Percentiles rank a stretch among this genome's conserved stretches.
These are phyloP conservation scores for Mycena haematopus DNA, from an alignment of 768 basidiomycete species.

Conservation along the genomic window DNA sequence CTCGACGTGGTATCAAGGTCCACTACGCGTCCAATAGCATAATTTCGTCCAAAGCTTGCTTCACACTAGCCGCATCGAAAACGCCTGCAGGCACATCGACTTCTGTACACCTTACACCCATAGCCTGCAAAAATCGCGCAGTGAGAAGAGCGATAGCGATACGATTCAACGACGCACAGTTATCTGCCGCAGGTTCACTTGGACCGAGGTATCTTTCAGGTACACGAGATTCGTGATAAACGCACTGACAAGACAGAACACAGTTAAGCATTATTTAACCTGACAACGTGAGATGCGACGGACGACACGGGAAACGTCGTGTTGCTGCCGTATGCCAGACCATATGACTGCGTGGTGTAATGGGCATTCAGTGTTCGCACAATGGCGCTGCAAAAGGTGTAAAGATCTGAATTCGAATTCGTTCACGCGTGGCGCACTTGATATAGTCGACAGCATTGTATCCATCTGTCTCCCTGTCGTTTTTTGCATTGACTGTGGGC, in stretches of 20 bases:
- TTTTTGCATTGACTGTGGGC: conserved; percentile 77
- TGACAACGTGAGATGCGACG: background rate
- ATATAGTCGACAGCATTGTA: conserved; percentile 89
- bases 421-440: conserved; percentile 48
- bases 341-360: conserved; percentile 59
- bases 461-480: conserved; percentile 89
- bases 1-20: background rate
- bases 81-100: conserved; percentile 39
- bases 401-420: conserved; percentile 4
- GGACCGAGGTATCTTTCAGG: conserved; percentile 65
- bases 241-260: conserved; percentile 40
- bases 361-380: conserved; percentile 69
- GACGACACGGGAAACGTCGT: conserved; percentile 72
- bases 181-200: conserved; percentile 65
- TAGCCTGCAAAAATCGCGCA: conserved; percentile 41
- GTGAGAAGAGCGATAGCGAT: conserved; percentile 8
- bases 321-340: conserved; percentile 57
- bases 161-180: conserved; percentile 54
- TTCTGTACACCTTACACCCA: conserved; percentile 67
- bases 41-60: conserved; percentile 46
- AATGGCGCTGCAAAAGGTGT: conserved; percentile 58
- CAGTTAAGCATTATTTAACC: background rate
- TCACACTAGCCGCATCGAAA: conserved; percentile 56
- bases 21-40: conserved; percentile 20
- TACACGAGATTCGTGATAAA: conserved; percentile 89